Evolutionary conservation across 768 basidiomycete species (phyloP), one percentile per base, ranked within the genome.

Genomic region (Paxillus involutus): DNA sequence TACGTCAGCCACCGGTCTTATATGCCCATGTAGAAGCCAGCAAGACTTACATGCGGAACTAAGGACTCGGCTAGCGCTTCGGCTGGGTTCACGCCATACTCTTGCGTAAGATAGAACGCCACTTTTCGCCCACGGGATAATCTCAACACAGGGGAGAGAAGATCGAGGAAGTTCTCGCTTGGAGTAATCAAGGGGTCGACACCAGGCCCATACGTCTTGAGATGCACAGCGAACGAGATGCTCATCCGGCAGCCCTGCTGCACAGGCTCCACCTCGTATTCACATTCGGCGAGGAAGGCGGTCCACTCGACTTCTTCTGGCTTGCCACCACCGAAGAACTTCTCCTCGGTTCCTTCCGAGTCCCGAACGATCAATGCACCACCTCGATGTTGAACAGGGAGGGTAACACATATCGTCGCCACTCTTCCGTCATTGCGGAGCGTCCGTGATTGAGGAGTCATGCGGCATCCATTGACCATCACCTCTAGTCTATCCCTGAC

Each of bases 221-320:
- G 72, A 58, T 83, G 85, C 21, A 92, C 80, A 5, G 80, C 86
- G 63, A 90, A 92, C 35, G 87, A 82, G 51, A 91, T 75, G 35
- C 80, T 80, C 60, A 91, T 72, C 47, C 85, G 75, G 60, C 84
- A 87, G 10, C 90, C 91, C 56, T 82, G 81, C 59, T 82, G 79
- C 49, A 93, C 82, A 2, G 78, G 72, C 65, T 91, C 86, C 52
- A 89, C 78, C 64, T 89, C 86, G 59, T 85, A 83, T 17, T 89
- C 84, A 70, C 88, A 89, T 58, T 90, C 88, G 5, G 82, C 77
- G 47, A 84, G 73, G 72, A 88, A 86, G 17, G 88, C 89, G 0
- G 83, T 78, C 90, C 90, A 92, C 56, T 92, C 89, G 55, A 91
- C 77, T 59, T 87, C 81, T 6, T 80, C 85, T 32, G 74, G 72